phyloP scores from a whole-genome alignment of 176 grass and related monocot genomes.

The Canna indica region DNA sequence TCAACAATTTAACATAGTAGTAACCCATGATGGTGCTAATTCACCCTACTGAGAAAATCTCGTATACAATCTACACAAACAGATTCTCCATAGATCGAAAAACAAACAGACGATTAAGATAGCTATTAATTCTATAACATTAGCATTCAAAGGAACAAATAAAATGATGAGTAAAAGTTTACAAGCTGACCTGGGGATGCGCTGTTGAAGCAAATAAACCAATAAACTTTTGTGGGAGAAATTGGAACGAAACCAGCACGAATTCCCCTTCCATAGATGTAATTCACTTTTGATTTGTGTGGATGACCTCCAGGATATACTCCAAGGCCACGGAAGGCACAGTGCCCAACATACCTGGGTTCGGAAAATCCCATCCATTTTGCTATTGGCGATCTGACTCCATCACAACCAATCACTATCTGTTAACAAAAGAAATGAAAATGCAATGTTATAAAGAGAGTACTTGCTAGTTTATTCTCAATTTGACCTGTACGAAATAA shows the following conservation, averaged over 20 bases:
- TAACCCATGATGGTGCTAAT: neutral
- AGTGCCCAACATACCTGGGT: conserved; percentile 70
- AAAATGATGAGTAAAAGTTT: neutral
- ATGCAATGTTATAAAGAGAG: neutral
- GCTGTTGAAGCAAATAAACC: conserved; percentile 93
- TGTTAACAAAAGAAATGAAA: conserved; percentile 18
- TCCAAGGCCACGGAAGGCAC: conserved; percentile 75
- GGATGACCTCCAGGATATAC: conserved; percentile 57
- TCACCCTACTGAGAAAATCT: neutral
- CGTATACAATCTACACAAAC: neutral
- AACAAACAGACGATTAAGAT: neutral
- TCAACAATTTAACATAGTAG: neutral
- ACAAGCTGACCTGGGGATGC: conserved; percentile 35
- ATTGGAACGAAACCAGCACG: conserved; percentile 87
- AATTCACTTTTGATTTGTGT: conserved; percentile 67
- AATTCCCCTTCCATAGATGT: conserved; percentile 74
- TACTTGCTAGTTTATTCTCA: no score
- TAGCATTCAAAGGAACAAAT: neutral
- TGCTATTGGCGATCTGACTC: conserved; percentile 65
- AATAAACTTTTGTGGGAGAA: conserved; percentile 74
- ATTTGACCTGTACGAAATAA: no score
- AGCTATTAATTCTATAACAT: neutral
- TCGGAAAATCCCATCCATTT: conserved; percentile 92
- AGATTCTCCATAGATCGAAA: neutral
- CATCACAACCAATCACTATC: conserved; percentile 77